Evolutionary conservation across 768 basidiomycete genomes (phyloP), one percentile per base, ranked within the genome.

Genomic region (Rhodocollybia butyracea): DNA sequence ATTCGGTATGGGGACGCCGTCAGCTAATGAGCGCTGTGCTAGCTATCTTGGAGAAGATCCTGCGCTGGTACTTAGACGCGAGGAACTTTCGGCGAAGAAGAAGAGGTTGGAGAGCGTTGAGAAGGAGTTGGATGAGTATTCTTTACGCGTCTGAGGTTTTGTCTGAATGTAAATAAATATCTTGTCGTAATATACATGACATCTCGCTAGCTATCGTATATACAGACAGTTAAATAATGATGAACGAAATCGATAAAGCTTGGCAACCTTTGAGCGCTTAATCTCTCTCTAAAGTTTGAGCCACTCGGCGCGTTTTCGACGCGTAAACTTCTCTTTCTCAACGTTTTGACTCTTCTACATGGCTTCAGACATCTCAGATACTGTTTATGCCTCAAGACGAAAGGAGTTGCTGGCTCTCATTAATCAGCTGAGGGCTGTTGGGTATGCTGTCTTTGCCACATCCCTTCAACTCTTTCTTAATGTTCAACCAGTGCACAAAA

Each of bases 31-130:
- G 26, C 68, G 70, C 8, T 78, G 77, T 65, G 66, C 58, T 5
- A 63, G 64, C 51, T 73, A 77, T 57, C 68, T 84, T 22, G 69
- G 68, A n/a, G 82, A 83, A 59, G 80, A 80, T 57, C 72, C 74
- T 6, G 59, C 55, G 8, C 57, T 73, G 1, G 69, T 72, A 15
- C 65, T 60, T 5, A 69, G 57, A 53, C 70, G 79, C 12, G 57
- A 62, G 17, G 69, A 70, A 54, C 60, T 81, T 41, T 54, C 64
- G 32, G 59, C 68, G 13, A 67, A 56, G 58, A 69, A 69, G 36
- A 55, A 56, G 41, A 64, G 76, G 26, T 61, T 83, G 24, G 71
- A 73, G 58, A 70, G 66, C 15, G 76, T 80, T 21, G 71, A 61
- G 56, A 59, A 57, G n/a, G 74, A 66, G 58, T 65, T 81, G 21